Evolutionary conservation across 2,329 filamentous ascomycete genomes (phyloP), one percentile per base, ranked within the genome.

Genomic region (Trichoderma sp.): DNA sequence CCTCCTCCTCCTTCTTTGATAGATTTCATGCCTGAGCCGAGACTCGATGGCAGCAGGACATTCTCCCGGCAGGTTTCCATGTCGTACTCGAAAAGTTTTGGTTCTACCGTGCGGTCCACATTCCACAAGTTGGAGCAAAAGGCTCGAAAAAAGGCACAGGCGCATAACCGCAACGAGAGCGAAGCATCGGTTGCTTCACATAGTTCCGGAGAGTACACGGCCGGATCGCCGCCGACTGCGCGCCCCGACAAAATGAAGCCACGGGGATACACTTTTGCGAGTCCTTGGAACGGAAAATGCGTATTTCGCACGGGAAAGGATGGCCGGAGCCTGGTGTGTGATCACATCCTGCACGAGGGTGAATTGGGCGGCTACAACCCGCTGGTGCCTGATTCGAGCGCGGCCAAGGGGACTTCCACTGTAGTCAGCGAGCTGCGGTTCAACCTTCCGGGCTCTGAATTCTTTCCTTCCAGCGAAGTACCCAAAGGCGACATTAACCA

Each of bases 281-380:
- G 92, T 52, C 94, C 94, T 0, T 98, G 95, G 95, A 89, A 93
- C 70, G 92, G 93, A 18, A 86, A 87, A 52, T 98, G 95, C 80
- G 91, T 94, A 70, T 98, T 98, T 79, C 84, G 87, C 18, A 96
- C 94, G 0, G 91, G 91, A 46, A 85, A 89, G 68, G 90, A 87
- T 54, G 94, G 95, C 2, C 89, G 91, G 63, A 90, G 87, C 67
- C 80, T 96, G 16, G 89, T 89, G 77, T 94, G 91, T 79, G 89
- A 89, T 68, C 93, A 96, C 77, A 81, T 87, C n/a, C 82, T 94
- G 2, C 84, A 86, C 32, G 81, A 83, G 5, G 77, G 75, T 6
- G 70, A 69, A 37, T 61, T 69, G 1, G 75, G 74, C 6, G 74
- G 78, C 3, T 81, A 80, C 71, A 86, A 86, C 69, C 82, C 84